These are phyloP conservation scores for Cardamine chenopodiifolia DNA, from an alignment of 345 rosid genomes.

Conservation along the genomic window DNA sequence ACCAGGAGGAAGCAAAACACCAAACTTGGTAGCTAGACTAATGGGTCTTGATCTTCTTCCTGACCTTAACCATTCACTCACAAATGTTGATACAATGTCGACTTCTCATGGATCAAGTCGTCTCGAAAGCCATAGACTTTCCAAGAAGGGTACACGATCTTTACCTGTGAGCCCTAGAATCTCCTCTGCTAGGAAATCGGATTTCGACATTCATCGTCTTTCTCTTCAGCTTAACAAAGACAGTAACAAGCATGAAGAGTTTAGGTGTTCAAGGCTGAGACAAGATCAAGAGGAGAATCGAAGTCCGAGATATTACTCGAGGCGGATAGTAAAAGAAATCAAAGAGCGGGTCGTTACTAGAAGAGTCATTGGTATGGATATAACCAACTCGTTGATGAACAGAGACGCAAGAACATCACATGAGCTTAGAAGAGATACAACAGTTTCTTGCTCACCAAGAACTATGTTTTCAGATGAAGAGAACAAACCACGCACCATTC, in stretches of 20 bases:
- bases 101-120: conserved; percentile 31
- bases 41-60: conserved; percentile 95
- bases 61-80: conserved; percentile 38
- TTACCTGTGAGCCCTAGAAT: conserved; percentile 81
- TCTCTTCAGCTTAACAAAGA: conserved; percentile 76
- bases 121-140: conserved; percentile 30
- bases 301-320: conserved; percentile 60
- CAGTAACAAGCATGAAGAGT: conserved; percentile 44
- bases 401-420: conserved; percentile 34
- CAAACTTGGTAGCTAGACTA: conserved; percentile 80
- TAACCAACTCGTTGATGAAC: conserved; percentile 64
- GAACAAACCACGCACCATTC: conserved; percentile 32
- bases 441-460: conserved; percentile 60
- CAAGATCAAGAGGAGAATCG: conserved; percentile 51
- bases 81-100: conserved; percentile 37
- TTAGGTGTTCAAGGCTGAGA: conserved; percentile 44
- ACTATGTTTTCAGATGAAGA: conserved; percentile 54
- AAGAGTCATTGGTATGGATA: conserved; percentile 68
- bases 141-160: conserved; percentile 48
- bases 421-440: conserved; percentile 40
- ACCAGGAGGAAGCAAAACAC: conserved; percentile 75
- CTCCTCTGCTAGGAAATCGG: conserved; percentile 72
- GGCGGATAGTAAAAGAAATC: conserved; percentile 74
- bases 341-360: conserved; percentile 60
- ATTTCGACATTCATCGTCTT: conserved; percentile 61